These are phyloP conservation scores for Russula griseocarnosa DNA, from an alignment of 768 basidiomycete genomes.

Conservation along the genomic window DNA sequence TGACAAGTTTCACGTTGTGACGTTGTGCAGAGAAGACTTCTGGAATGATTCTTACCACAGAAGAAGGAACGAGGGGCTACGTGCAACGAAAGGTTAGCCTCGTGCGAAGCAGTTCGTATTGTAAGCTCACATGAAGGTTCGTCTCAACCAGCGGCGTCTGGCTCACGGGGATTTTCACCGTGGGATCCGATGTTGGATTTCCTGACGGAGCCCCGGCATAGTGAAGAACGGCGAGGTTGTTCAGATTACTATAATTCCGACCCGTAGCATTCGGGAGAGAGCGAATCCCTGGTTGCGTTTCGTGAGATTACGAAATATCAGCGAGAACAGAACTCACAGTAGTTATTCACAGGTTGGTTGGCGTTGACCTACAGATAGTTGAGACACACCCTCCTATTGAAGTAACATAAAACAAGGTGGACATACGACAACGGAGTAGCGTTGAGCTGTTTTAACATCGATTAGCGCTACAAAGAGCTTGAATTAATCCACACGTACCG, in stretches of 20 bases:
- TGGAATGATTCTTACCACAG: background rate
- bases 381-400: background rate
- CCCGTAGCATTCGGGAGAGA: background rate
- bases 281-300: background rate
- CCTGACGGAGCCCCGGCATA: slow-evolving; percentile 21
- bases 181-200: slow-evolving; percentile 15
- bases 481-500: slow-evolving; percentile 28
- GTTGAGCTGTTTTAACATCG: slow-evolving; percentile 1
- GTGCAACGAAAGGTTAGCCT: background rate
- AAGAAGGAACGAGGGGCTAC: slow-evolving; percentile 6
- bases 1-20: too few relatives aligned
- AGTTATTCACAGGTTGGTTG: background rate
- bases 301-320: slow-evolving; percentile 20
- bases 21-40: too few relatives aligned
- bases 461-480: background rate
- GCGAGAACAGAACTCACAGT: background rate
- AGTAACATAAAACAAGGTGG: background rate
- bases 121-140: slow-evolving; percentile 14
- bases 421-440: background rate
- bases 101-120: background rate
- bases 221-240: slow-evolving; percentile 23
- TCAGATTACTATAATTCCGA: background rate
- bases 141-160: slow-evolving; percentile 20
- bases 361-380: background rate
- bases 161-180: slow-evolving; percentile 11